A percentile compares a stretch with the other conserved stretches of the same genome.
Evolutionary conservation across 768 basidiomycete genomes (phyloP).

Genomic region (Mycena capillaripes): DNA sequence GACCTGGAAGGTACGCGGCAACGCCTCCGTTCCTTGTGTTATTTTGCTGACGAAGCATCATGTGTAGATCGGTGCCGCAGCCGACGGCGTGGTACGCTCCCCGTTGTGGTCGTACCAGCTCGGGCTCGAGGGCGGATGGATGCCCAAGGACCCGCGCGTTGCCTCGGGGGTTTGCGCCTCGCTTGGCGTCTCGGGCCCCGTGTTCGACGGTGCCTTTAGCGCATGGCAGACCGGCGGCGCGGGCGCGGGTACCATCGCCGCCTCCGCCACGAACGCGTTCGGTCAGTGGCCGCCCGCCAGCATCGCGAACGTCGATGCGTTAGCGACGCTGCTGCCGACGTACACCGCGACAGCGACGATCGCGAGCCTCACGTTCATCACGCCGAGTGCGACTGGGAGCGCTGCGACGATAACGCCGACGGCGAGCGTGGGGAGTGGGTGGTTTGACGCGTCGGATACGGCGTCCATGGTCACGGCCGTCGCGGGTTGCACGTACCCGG

Average conservation of each 20-base stretch:
- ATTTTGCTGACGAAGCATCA: neutral
- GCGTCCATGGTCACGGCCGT: neutral
- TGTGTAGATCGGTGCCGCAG: neutral
- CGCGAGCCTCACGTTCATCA: neutral
- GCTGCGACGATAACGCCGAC: neutral
- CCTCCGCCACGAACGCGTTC: neutral
- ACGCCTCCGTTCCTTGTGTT: neutral
- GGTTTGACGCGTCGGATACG: neutral
- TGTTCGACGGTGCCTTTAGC: neutral
- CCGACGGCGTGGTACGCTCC: neutral
- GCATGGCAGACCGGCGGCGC: neutral
- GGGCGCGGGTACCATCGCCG: neutral
- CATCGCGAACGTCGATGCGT: neutral
- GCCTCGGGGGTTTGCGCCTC: neutral
- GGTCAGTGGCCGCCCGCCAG: neutral
- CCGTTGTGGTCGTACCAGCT: neutral
- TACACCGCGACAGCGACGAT: neutral
- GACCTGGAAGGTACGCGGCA: conserved; percentile 2
- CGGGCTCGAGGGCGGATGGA: neutral
- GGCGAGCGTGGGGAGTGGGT: neutral
- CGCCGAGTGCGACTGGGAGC: neutral
- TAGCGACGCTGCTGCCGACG: neutral
- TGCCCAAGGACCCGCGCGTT: conserved; percentile 1
- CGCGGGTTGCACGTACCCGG: neutral
- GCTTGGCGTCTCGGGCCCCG: neutral